Base-by-base conservation (phyloP, 1,284 basidiomycete genomes). In the Ganoderma resinaceum region DNA sequence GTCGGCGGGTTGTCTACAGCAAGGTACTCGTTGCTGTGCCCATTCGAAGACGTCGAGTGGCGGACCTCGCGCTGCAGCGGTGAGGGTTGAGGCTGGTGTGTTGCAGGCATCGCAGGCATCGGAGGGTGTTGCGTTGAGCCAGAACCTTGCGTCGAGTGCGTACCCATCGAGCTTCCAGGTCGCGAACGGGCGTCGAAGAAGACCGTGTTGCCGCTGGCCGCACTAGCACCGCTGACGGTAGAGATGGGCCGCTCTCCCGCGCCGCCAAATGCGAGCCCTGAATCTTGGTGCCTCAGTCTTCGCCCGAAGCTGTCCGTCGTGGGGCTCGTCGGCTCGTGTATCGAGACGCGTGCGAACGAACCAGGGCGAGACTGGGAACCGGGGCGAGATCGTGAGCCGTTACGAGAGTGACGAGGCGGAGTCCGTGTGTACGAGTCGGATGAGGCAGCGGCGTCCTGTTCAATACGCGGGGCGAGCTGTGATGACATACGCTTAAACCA, bases 181-280 rank as follows among this genome's bases (percentile, higher is more conserved):
- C 85, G 84, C 0, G 87, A 88, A 2, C 77, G 67, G 0, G 90
- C 90, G 72, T 91, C 90, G 67, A 86, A 87, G 73, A 87, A 91
- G 5, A 89, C 74, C 0, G 88, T 89, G 37, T 80, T 83, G 8
- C 85, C 88, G 2, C 86, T 87, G 7, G 81, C 73, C 4, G 80
- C 86, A 49, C 88, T 91, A 67, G 78, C 82, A 12, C 79, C 81
- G 66, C 89, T 91, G 37, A 86, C 78, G 60, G 82, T 81, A 0
- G 90, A 91, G 43, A 85, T 78, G 0, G 90, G 90, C 9, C 90
- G 84, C 9, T 82, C 79, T 11, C 81, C 83, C 16, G 82, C 80
- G 4, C 81, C 68, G 26, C 82, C 84, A 26, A 83, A 72, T 20
- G 73, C 76, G n/a, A 76, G 62, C 2, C 72, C 72, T 12, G 74